Conservation (phyloP, 495 filamentous ascomycete species). For the Penicillium robsamsonii region DNA sequence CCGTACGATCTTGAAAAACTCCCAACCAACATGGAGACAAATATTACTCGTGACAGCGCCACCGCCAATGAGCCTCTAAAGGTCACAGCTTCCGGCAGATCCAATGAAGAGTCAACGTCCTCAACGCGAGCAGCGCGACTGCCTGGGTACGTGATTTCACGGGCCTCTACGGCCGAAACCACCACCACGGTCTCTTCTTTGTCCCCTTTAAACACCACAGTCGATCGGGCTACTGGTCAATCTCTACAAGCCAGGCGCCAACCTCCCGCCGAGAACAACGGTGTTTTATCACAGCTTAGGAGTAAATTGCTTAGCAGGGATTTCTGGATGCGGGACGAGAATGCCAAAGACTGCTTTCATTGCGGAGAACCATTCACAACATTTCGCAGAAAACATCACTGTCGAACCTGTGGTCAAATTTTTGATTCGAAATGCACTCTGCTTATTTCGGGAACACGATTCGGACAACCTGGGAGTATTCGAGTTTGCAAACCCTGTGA, state of each 20-base stretch:
- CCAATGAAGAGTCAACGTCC: slow-evolving; percentile 25
- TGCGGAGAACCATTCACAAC: slow-evolving; percentile 89
- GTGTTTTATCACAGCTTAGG: slow-evolving; percentile 54
- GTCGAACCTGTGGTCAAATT: slow-evolving; percentile 88
- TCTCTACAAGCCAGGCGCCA: slow-evolving; percentile 24
- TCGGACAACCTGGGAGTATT: slow-evolving; percentile 82
- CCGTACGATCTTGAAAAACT: slow-evolving; percentile 40
- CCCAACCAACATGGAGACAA: slow-evolving; percentile 42
- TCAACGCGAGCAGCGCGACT: slow-evolving; percentile 28
- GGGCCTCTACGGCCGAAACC: slow-evolving; percentile 36
- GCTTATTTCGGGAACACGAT: slow-evolving; percentile 76
- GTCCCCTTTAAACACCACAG: slow-evolving; percentile 32
- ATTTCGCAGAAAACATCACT: slow-evolving; percentile 95
- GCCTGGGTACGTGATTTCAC: slow-evolving; percentile 37
- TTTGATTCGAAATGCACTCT: slow-evolving; percentile 97
- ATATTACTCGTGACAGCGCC: slow-evolving; percentile 32
- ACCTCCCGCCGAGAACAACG: slow-evolving; percentile 23
- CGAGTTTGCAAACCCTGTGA: slow-evolving; percentile 96
- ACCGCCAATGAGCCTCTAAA: slow-evolving; percentile 29
- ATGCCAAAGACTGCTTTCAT: slow-evolving; percentile 94
- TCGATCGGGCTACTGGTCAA: slow-evolving; percentile 20
- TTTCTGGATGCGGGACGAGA: slow-evolving; percentile 99
- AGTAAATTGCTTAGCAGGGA: slow-evolving; percentile 87
- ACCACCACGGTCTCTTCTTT: slow-evolving; percentile 30
- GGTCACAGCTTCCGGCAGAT: slow-evolving; percentile 14